phyloP scores from a whole-genome alignment of 257 asterid species.

The Gentiana dahurica region DNA sequence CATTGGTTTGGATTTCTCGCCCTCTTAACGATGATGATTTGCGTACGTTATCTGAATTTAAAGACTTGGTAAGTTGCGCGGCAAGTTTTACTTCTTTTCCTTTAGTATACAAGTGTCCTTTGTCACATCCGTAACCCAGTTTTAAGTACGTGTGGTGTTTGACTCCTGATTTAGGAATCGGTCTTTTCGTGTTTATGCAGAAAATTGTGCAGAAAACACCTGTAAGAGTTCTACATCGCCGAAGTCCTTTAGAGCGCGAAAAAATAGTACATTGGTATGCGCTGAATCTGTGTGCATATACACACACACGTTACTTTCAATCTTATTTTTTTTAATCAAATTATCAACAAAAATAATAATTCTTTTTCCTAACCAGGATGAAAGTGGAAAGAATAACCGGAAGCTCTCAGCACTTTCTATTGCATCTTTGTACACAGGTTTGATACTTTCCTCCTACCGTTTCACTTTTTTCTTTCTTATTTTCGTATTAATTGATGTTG shows the following conservation, averaged over 20 bases:
- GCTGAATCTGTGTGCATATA: conserved; percentile 2
- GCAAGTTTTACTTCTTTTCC: neutral
- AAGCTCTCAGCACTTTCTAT: conserved; percentile 57
- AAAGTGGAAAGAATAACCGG: conserved; percentile 57
- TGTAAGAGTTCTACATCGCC: conserved; percentile 90
- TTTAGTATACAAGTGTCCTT: neutral
- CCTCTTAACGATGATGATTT: conserved; percentile 46
- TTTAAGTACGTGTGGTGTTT: neutral
- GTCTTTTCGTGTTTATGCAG: conserved; percentile 29
- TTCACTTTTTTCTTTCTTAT: too few relatives aligned
- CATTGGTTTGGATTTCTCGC: conserved; percentile 88
- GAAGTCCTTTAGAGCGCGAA: conserved; percentile 90
- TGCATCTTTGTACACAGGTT: conserved; percentile 97
- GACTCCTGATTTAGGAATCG: conserved; percentile 5
- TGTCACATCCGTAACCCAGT: neutral
- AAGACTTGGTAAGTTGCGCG: conserved; percentile 43
- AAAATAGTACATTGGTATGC: conserved; percentile 72
- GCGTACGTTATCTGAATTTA: conserved; percentile 35
- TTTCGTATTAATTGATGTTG: too few relatives aligned
- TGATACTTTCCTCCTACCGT: conserved; percentile 1
- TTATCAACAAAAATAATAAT: neutral
- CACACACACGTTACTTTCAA: neutral
- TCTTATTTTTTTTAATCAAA: neutral
- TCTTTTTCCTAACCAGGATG: conserved; percentile 46
- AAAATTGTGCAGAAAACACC: conserved; percentile 87